phyloP scores from a whole-genome alignment of 306 rosid species.

The Vicia sativa region DNA sequence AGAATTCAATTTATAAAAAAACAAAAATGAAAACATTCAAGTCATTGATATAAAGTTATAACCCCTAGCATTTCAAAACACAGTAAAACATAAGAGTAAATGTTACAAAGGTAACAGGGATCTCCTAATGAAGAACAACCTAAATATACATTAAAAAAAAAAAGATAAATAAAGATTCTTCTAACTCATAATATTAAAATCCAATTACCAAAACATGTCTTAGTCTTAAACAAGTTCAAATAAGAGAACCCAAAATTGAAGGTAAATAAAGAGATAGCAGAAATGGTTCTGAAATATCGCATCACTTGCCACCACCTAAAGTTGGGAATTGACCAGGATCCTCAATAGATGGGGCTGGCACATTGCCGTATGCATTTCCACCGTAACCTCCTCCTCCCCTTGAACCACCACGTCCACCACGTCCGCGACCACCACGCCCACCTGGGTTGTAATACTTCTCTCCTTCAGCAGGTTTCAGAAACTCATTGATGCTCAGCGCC shows the following conservation, averaged over 20 bases:
- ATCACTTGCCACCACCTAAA: conserved; percentile 93
- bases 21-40: conserved; percentile 45
- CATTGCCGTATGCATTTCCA: conserved; percentile 53
- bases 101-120: conserved; percentile 34
- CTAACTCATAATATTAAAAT: conserved; percentile 45
- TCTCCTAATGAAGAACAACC: conserved; percentile 46
- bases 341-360: conserved; percentile 69
- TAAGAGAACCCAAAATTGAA: conserved; percentile 57
- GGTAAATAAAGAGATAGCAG: conserved; percentile 22
- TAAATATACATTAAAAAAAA: conserved; percentile 60
- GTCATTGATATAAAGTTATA: conserved; percentile 49
- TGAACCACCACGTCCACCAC: conserved; percentile 78
- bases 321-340: conserved; percentile 96
- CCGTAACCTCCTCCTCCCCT: conserved; percentile 66
- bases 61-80: conserved; percentile 44
- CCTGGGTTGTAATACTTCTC: conserved; percentile 67
- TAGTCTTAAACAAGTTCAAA: conserved; percentile 44
- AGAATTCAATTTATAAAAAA: too few relatives aligned
- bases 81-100: conserved; percentile 28
- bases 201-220: conserved; percentile 47
- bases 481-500: conserved; percentile 85
- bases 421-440: conserved; percentile 81
- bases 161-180: conserved; percentile 32
- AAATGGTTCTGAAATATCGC: conserved; percentile 33
- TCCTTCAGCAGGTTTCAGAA: conserved; percentile 92